These are phyloP conservation scores for Wallacemonas sp. DNA, from an alignment of 208 protist genomes.

Conservation along the genomic window DNA sequence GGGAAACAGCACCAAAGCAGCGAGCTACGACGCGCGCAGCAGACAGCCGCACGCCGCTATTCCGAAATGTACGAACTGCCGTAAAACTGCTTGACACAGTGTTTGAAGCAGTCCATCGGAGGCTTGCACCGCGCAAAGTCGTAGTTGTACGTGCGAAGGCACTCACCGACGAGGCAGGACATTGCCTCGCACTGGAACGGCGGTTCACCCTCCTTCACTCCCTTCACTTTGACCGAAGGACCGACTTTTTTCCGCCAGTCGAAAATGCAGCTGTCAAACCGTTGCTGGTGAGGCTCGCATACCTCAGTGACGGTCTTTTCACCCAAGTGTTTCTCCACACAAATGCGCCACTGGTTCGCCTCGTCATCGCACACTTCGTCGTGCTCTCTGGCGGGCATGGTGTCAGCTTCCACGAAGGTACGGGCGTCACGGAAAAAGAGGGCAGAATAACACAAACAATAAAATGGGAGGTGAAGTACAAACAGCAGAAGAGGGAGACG, in stretches of 20 bases:
- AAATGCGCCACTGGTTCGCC: constrained; percentile 55
- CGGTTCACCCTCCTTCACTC: constrained; percentile 73
- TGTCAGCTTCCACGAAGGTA: neutral
- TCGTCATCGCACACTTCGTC: constrained; percentile 58
- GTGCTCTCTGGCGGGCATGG: constrained; percentile 19
- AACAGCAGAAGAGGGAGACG: neutral
- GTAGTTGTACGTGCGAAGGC: constrained; percentile 70
- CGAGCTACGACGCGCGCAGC: no score
- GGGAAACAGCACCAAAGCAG: no score
- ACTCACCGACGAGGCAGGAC: constrained; percentile 73
- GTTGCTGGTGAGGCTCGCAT: constrained; percentile 27
- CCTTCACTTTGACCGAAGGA: constrained; percentile 41
- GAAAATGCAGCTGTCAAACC: constrained; percentile 62
- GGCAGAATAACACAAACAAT: neutral
- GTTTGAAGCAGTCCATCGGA: constrained; percentile 76
- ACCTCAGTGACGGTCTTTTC: constrained; percentile 20
- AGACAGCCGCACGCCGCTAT: neutral
- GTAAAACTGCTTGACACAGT: constrained; percentile 79
- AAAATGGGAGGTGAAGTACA: neutral
- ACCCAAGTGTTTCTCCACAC: constrained; percentile 55
- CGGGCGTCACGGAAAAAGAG: neutral
- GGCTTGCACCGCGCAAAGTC: constrained; percentile 69
- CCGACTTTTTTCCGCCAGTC: constrained; percentile 51
- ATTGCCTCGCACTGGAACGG: constrained; percentile 71
- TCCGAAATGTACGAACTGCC: constrained; percentile 60